These are phyloP conservation scores for Psilocybe mexicana DNA, from an alignment of 1,284 basidiomycete species.

Conservation along the genomic window DNA sequence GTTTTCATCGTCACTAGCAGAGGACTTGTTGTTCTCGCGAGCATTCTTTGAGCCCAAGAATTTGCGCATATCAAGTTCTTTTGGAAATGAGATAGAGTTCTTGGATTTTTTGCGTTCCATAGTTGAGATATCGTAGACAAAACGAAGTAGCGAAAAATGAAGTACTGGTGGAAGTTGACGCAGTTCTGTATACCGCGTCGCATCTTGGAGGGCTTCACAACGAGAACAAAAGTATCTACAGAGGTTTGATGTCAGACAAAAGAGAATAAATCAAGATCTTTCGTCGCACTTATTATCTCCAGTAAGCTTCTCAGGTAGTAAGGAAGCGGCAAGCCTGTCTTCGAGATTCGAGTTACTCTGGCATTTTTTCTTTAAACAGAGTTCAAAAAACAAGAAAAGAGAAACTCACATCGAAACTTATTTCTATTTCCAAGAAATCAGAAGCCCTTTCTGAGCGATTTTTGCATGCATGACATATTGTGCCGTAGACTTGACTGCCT, in stretches of 20 bases:
- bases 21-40: slow-evolving; percentile 13
- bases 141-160: slow-evolving; percentile 87
- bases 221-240: slow-evolving; percentile 74
- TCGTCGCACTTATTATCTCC: slow-evolving; percentile 75
- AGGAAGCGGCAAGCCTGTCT: slow-evolving; percentile 61
- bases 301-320: slow-evolving; percentile 69
- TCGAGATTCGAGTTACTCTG: slow-evolving; percentile 75
- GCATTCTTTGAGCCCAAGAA: slow-evolving; percentile 46
- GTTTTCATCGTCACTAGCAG: slow-evolving; percentile 27
- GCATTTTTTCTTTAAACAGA: not conserved
- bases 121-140: slow-evolving; percentile 79
- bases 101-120: slow-evolving; percentile 86
- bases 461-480: slow-evolving; percentile 70
- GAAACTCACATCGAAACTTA: slow-evolving; percentile 69
- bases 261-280: not conserved
- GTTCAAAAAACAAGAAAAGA: not conserved
- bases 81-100: slow-evolving; percentile 73
- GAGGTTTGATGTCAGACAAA: slow-evolving; percentile 1
- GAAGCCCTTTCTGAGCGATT: slow-evolving; percentile 65
- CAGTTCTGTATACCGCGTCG: slow-evolving; percentile 72
- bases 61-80: slow-evolving; percentile 68
- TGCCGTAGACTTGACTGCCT: slow-evolving; percentile 79
- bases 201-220: slow-evolving; percentile 73
- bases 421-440: slow-evolving; percentile 84
- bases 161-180: slow-evolving; percentile 77